Base-by-base conservation (phyloP, 2,329 filamentous ascomycete genomes). In the Arthrinium puccinioides region DNA sequence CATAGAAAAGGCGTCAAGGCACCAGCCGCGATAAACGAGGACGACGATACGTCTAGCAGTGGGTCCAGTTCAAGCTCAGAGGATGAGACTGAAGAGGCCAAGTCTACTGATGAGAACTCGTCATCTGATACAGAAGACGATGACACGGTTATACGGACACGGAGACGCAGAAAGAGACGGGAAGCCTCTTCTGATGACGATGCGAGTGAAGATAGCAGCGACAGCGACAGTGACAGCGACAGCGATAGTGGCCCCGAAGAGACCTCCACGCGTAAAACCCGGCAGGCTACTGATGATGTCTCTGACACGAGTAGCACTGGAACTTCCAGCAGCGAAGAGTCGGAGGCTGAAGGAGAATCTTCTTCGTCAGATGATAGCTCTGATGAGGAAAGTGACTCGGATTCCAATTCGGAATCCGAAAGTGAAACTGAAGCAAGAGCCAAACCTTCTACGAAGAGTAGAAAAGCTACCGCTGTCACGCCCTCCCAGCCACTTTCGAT, bases 171-270 rank as follows among this genome's bases (percentile, higher is more conserved):
- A 15, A 13, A 10, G 13, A 13, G 18, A 11, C 6, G n/a, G n/a
- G 11, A 13, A 11, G 29, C 13, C 18, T 18, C 18, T 31, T 16
- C 25, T 14, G 32, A 28, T 10, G 41, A 45, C 40, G 46, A 51
- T 28, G n/a, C n/a, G n/a, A 46, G 40, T 32, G 44, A 46, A 33
- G 31, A 33, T 15, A 36, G 19, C 5, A 30, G 21, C 21, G 44
- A 49, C 14, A 43, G 45, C 40, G 46, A 51, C 31, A 48, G 42
- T 35, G 45, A 47, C 33, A 42, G 34, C 25, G 45, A 46, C 9
- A 54, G 47, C 29, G 51, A 55, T 7, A 51, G 48, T 36, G 49
- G 46, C 11, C 50, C 50, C 9, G 50, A 56, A 33, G 48, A 52
- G 34, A 38, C 8, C 27, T 39, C 35, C 26, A 39, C 21, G 13